Conservation (phyloP, 495 filamentous ascomycete genomes). For the Xylaria telfairii region DNA sequence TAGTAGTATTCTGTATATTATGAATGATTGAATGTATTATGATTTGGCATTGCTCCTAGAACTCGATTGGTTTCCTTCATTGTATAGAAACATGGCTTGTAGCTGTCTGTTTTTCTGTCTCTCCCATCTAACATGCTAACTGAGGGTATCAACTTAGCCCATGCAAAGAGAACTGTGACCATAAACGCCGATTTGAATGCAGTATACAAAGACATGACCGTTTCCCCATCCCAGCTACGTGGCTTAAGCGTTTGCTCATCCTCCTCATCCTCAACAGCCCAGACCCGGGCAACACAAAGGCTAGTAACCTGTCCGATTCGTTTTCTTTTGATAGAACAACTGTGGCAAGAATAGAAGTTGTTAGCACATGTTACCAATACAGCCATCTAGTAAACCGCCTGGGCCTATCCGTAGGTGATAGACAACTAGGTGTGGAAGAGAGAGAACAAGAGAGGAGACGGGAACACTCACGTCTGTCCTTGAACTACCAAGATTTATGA, state of each 20-base stretch:
- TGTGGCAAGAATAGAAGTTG: constrained; percentile 26
- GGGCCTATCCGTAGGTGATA: neutral
- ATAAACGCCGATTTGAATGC: constrained; percentile 38
- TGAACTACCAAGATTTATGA: constrained; percentile 95
- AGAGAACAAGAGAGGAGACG: neutral
- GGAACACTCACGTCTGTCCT: constrained; percentile 82
- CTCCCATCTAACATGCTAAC: constrained; percentile 2
- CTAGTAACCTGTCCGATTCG: constrained; percentile 56
- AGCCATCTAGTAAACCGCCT: neutral
- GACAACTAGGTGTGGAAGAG: neutral
- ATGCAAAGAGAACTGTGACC: constrained; percentile 26
- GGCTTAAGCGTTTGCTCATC: neutral
- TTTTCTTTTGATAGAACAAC: constrained; percentile 62
- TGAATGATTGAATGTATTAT: constrained; percentile 26
- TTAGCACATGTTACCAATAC: constrained; percentile 35
- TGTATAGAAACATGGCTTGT: neutral
- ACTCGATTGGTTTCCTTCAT: neutral
- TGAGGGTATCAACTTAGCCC: constrained; percentile 25
- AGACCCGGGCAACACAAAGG: constrained; percentile 47
- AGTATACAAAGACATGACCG: constrained; percentile 24
- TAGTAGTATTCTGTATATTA: constrained; percentile 26
- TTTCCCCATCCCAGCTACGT: neutral
- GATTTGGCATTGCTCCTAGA: constrained; percentile 2
- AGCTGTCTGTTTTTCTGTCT: neutral
- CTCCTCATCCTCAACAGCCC: constrained; percentile 35